Base-by-base conservation (phyloP, 495 filamentous ascomycete genomes). In the Aspergillus carlsbadensis region DNA sequence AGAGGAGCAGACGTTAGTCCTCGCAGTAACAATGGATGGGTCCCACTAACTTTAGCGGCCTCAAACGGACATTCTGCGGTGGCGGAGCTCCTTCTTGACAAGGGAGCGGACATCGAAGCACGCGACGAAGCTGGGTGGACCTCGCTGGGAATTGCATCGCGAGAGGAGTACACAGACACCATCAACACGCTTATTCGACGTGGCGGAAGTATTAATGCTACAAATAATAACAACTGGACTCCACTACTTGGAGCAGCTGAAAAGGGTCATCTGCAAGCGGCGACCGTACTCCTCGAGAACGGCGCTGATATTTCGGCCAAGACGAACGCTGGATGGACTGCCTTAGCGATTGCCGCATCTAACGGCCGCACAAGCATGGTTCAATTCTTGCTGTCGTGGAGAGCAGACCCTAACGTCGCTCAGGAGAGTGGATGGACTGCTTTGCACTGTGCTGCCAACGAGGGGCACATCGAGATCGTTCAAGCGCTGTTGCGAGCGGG, bases 41-140 rank as follows among this genome's bases (percentile, higher is more conserved):
- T 26, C 8, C 45, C 45, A 14, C 3, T 48, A 21, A 10, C 22
- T 26, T 13, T 26, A 13, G 48, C 40, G 10, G 37, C 50, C 1
- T 45, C 13, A 31, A 44, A 50, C n/a, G 61, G 61, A 13, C 43
- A 64, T 57, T 1, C 22, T 6, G 45, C 8, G 15, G 52, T 63
- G 1, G 43, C 64, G 22, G 37, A 57, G 42, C 48, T 52, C 21
- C 57, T 65, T 10, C 29, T 65, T 5, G 54, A 33, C 24, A 6
- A 10, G 22, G 37, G 36, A 8, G 56, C 46, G 11, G 48, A 47
- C 20, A 50, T 59, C 15, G 36, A 57, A 48, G 10, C 45, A 17
- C 45, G 45, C 1, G 31, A 48, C 22, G 11, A 48, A 18, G 5
- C n/a, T 26, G 45, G 45, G 2, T 52, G 48, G 48, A 52, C 48